Percentiles rank a stretch among this genome's conserved stretches.
Conservation (phyloP, 352 stramenopile species). For the Peronospora belbahrii region DNA sequence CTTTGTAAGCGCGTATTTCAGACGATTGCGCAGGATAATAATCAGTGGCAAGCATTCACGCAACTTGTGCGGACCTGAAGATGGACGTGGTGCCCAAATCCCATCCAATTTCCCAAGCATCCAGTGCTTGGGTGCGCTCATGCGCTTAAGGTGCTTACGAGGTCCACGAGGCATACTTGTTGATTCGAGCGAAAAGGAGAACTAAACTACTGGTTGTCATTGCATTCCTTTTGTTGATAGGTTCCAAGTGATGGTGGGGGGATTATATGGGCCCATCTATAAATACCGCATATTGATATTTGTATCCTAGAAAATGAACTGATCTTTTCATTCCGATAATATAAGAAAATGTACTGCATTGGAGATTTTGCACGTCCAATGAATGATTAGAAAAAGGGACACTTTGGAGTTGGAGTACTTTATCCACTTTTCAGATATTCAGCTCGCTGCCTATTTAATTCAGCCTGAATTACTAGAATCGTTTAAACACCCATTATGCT, state of each 20-base stretch:
- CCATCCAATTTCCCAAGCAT: slow-evolving; percentile 88
- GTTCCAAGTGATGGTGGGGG: too few relatives aligned
- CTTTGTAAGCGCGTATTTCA: slow-evolving; percentile 99
- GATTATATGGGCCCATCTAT: slow-evolving; percentile 13
- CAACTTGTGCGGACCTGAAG: slow-evolving; percentile 96
- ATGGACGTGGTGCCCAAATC: slow-evolving; percentile 91
- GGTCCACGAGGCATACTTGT: slow-evolving; percentile 76
- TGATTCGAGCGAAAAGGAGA: slow-evolving; percentile 50
- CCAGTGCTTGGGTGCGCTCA: slow-evolving; percentile 84
- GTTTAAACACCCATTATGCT: too few relatives aligned
- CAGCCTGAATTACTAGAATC: too few relatives aligned
- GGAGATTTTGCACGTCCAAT: too few relatives aligned
- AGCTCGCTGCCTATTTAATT: too few relatives aligned
- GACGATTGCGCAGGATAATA: slow-evolving; percentile 97
- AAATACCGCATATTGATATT: slow-evolving; percentile 7
- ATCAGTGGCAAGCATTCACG: slow-evolving; percentile 97
- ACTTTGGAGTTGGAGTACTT: too few relatives aligned
- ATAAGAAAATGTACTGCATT: too few relatives aligned
- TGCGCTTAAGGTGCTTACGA: slow-evolving; percentile 85
- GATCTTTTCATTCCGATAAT: not conserved
- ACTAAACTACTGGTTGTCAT: slow-evolving; percentile 33
- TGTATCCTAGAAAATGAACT: not conserved
- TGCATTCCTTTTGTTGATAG: too few relatives aligned
- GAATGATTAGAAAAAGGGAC: too few relatives aligned
- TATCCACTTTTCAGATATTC: too few relatives aligned